Percentiles rank a stretch among this genome's conserved stretches.
phyloP scores from a whole-genome alignment of 2,329 filamentous ascomycete genomes.

The Pseudocercospora cruenta region DNA sequence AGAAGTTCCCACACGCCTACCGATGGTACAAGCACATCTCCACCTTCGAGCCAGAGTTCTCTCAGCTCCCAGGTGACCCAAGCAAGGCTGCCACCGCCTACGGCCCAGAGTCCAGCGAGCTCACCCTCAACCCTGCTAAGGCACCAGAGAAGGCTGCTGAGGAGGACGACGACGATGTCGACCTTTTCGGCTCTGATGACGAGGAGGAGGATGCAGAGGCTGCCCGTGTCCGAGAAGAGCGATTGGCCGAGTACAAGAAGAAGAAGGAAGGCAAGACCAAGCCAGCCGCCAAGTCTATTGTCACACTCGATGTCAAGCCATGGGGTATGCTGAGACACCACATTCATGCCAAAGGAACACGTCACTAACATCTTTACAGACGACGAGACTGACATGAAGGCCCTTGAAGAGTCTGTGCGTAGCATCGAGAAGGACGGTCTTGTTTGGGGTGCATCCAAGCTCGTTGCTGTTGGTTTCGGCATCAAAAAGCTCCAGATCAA shows the following conservation, averaged over 20 bases:
- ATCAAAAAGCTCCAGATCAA: conserved; percentile 99
- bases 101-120: conserved; percentile 78
- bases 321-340: conserved; percentile 73
- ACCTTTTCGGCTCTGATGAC: conserved; percentile 90
- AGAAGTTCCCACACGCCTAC: conserved; percentile 90
- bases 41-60: conserved; percentile 90
- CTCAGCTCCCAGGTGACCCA: conserved; percentile 85
- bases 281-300: conserved; percentile 91
- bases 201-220: conserved; percentile 94
- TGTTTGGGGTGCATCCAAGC: conserved; percentile 90
- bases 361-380: conserved; percentile 33
- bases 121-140: conserved; percentile 84
- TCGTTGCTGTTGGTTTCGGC: conserved; percentile 90
- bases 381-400: conserved; percentile 86
- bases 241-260: conserved; percentile 89
- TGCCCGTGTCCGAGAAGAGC: conserved; percentile 80
- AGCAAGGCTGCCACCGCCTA: conserved; percentile 87
- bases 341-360: not conserved
- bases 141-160: conserved; percentile 66
- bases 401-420: conserved; percentile 79
- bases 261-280: conserved; percentile 96
- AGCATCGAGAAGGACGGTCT: conserved; percentile 89
- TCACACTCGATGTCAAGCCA: conserved; percentile 96
- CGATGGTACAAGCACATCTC: conserved; percentile 99
- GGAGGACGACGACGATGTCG: conserved; percentile 80